These are phyloP conservation scores for Hyphopichia pseudoburtonii DNA, from an alignment of 1,139 yeast genomes.

Conservation along the genomic window DNA sequence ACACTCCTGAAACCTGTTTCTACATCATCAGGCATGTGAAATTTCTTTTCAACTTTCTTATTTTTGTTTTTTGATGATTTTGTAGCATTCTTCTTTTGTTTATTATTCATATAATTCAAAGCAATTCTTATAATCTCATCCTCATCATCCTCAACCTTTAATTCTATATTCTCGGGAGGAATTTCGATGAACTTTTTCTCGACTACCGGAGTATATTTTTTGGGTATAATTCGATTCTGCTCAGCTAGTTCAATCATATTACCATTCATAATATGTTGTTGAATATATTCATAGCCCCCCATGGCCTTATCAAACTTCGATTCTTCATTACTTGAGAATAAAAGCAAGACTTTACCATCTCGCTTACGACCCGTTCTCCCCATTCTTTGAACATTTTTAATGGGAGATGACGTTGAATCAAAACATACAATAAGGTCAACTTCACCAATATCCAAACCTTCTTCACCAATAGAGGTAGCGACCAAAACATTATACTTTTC, in stretches of 20 bases:
- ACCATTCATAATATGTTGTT: conserved; percentile 53
- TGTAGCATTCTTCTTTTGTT: conserved; percentile 13
- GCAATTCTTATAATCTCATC: conserved; percentile 73
- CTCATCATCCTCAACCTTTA: conserved; percentile 52
- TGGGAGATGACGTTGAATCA: conserved; percentile 92
- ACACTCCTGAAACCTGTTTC: conserved; percentile 68
- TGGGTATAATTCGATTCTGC: conserved; percentile 70
- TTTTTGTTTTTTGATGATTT: conserved; percentile 18
- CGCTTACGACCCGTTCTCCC: conserved; percentile 97
- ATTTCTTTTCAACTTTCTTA: conserved; percentile 33
- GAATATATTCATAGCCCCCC: conserved; percentile 80
- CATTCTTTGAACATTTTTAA: conserved; percentile 91
- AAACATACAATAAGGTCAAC: conserved; percentile 91
- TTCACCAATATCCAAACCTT: conserved; percentile 97
- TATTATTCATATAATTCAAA: conserved; percentile 39
- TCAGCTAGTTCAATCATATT: conserved; percentile 41
- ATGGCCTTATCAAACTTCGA: conserved; percentile 79
- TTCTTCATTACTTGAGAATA: conserved; percentile 79
- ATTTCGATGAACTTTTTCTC: conserved; percentile 58
- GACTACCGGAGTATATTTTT: conserved; percentile 50
- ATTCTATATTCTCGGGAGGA: conserved; percentile 66
- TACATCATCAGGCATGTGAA: conserved; percentile 80
- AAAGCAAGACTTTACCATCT: conserved; percentile 77
- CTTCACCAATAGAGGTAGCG: conserved; percentile 98
- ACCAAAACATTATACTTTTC: conserved; percentile 79